Evolutionary conservation across 192 early-diverging fungal genomes (phyloP).

Genomic region (Podila clonocystis): DNA sequence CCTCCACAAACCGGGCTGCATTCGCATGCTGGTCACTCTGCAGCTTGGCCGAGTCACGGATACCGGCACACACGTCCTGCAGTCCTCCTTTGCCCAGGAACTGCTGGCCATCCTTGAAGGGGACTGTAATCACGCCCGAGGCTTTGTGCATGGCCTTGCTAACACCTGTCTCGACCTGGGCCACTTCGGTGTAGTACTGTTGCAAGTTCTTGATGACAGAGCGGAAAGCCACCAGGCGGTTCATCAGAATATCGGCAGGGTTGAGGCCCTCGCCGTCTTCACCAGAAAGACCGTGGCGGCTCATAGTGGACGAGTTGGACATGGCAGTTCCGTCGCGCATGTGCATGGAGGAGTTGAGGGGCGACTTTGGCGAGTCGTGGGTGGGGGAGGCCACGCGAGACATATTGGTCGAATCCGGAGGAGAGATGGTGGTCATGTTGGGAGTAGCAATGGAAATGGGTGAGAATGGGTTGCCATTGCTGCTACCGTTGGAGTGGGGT

Average conservation of each 20-base stretch:
- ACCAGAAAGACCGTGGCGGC: constrained; percentile 34
- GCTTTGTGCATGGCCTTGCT: constrained; percentile 41
- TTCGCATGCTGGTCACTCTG: constrained; percentile 51
- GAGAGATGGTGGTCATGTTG: constrained; percentile 13
- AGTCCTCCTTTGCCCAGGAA: constrained; percentile 45
- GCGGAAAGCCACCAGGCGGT: constrained; percentile 50
- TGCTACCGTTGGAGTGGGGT: not conserved
- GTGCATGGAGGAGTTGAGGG: constrained; percentile 20
- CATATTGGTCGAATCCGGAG: constrained; percentile 18
- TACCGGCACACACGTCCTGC: constrained; percentile 47
- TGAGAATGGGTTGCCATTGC: constrained; percentile 13
- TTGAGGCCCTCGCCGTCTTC: constrained; percentile 48
- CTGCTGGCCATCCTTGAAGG: constrained; percentile 51
- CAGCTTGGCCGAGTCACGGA: constrained; percentile 44
- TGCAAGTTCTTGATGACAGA: constrained; percentile 50
- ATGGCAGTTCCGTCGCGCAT: constrained; percentile 31
- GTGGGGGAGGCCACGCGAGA: constrained; percentile 19
- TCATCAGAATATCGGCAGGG: constrained; percentile 50
- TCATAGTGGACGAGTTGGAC: constrained; percentile 27
- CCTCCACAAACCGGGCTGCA: constrained; percentile 38
- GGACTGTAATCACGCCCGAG: constrained; percentile 31
- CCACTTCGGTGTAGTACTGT: constrained; percentile 52
- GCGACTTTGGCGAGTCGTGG: constrained; percentile 27
- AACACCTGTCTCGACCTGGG: constrained; percentile 31
- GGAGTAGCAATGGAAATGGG: constrained; percentile 25